Conservation (phyloP, 1,139 yeast genomes). For the Nakaseomyces sp. region DNA sequence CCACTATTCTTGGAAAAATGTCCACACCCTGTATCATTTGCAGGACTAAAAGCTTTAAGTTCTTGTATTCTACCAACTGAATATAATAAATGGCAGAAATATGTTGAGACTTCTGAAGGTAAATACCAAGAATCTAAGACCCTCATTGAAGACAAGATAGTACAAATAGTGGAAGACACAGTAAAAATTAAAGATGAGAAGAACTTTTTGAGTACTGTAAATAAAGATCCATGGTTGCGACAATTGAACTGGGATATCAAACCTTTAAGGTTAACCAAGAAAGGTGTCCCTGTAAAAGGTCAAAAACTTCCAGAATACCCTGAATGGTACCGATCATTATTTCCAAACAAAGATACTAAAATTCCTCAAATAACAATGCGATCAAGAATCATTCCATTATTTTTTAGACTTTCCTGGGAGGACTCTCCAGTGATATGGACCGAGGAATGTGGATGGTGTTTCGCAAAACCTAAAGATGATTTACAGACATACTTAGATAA, state of each 20-base stretch:
- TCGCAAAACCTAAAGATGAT: slow-evolving; percentile 43
- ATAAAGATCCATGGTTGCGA: slow-evolving; percentile 73
- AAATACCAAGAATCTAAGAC: slow-evolving; percentile 52
- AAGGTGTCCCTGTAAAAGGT: slow-evolving; percentile 65
- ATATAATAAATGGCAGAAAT: slow-evolving; percentile 56
- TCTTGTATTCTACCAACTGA: slow-evolving; percentile 77
- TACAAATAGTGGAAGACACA: slow-evolving; percentile 52
- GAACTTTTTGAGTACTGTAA: slow-evolving; percentile 23
- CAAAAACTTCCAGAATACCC: slow-evolving; percentile 89
- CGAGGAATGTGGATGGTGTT: slow-evolving; percentile 80
- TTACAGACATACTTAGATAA: slow-evolving; percentile 38
- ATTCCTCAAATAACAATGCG: slow-evolving; percentile 57
- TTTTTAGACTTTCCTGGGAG: slow-evolving; percentile 79
- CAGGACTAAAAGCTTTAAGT: slow-evolving; percentile 71
- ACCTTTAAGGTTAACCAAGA: slow-evolving; percentile 54
- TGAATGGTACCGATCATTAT: slow-evolving; percentile 80
- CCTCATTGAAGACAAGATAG: slow-evolving; percentile 51
- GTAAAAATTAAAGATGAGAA: slow-evolving; percentile 35
- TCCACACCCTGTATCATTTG: slow-evolving; percentile 94
- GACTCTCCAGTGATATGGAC: slow-evolving; percentile 77
- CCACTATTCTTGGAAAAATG: slow-evolving; percentile 60
- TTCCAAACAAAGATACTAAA: slow-evolving; percentile 38
- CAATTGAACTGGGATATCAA: slow-evolving; percentile 82
- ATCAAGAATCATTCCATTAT: slow-evolving; percentile 66
- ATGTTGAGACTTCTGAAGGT: slow-evolving; percentile 59